Evolutionary conservation across 176 grass and related monocot genomes (phyloP).

Genomic region (Paspalum vaginatum): DNA sequence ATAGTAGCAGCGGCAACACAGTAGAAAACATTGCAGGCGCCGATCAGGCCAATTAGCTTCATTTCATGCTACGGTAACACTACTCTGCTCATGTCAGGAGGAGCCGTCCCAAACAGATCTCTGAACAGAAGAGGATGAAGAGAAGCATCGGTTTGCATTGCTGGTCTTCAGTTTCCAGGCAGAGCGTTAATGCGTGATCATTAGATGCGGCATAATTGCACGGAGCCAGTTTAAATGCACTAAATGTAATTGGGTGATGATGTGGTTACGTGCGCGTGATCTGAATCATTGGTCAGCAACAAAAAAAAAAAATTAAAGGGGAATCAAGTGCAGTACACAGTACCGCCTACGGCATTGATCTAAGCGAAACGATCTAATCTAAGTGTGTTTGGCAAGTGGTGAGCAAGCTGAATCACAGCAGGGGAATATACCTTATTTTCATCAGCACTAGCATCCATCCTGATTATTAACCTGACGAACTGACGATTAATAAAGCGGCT

Average conservation of each 20-base stretch:
- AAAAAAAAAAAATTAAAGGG: neutral
- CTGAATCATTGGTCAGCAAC: constrained; percentile 22
- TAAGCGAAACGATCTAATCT: too few relatives aligned
- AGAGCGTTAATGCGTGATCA: neutral
- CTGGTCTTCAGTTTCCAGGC: neutral
- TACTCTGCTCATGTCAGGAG: too few relatives aligned
- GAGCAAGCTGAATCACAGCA: neutral
- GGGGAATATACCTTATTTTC: neutral
- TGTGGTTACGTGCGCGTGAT: constrained; percentile 35
- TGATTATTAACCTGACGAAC: neutral
- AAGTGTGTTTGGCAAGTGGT: neutral
- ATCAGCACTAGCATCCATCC: neutral
- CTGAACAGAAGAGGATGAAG: neutral
- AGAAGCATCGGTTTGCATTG: neutral
- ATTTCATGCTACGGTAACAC: too few relatives aligned
- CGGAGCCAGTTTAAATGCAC: neutral
- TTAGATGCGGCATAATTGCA: neutral
- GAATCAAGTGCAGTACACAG: neutral
- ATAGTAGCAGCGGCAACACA: too few relatives aligned
- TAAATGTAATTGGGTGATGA: constrained; percentile 27
- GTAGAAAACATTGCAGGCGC: too few relatives aligned
- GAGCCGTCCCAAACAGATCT: too few relatives aligned
- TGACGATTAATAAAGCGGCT: neutral
- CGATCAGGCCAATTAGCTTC: too few relatives aligned
- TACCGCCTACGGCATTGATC: constrained; percentile 5